These are phyloP conservation scores for Epichloe festucae DNA, from an alignment of 2,329 filamentous ascomycete genomes.

Conservation along the genomic window DNA sequence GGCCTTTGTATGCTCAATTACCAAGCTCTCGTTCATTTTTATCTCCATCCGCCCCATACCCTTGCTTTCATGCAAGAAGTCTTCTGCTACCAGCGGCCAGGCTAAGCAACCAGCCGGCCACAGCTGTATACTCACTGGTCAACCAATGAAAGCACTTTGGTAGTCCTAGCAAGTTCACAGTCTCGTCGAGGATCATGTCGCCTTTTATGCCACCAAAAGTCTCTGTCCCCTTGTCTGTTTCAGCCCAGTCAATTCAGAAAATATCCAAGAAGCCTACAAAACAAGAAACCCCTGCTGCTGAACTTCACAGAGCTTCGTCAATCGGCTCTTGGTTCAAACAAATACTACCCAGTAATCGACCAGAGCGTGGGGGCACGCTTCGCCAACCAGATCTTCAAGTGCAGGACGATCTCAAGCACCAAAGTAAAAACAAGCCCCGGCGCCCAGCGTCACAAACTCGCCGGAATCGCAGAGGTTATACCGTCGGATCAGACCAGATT, in stretches of 20 bases:
- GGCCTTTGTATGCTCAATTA: background rate
- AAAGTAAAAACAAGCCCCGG: background rate
- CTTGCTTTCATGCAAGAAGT: background rate
- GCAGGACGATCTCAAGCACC: slow-evolving; percentile 7
- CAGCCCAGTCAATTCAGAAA: background rate
- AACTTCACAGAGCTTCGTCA: slow-evolving; percentile 12
- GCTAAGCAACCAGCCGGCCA: background rate
- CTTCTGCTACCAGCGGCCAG: background rate
- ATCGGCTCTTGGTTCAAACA: slow-evolving; percentile 29
- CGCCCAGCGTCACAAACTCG: slow-evolving; percentile 6
- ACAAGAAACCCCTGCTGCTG: background rate
- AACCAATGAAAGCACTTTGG: background rate
- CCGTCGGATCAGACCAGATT: slow-evolving; percentile 18
- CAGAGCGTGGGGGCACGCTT: slow-evolving; percentile 37
- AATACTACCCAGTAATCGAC: slow-evolving; percentile 34
- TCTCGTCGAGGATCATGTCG: slow-evolving; percentile 8
- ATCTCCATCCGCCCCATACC: background rate
- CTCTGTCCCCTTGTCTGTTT: slow-evolving; percentile 8
- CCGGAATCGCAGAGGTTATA: slow-evolving; percentile 9
- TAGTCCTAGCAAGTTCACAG: background rate
- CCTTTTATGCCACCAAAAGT: slow-evolving; percentile 11
- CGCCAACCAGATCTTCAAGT: slow-evolving; percentile 22
- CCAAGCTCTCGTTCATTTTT: background rate
- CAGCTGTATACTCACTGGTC: background rate
- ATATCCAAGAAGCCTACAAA: background rate